Evolutionary conservation across 148 eudicot species (phyloP).

Genomic region (Linanthus parryae): DNA sequence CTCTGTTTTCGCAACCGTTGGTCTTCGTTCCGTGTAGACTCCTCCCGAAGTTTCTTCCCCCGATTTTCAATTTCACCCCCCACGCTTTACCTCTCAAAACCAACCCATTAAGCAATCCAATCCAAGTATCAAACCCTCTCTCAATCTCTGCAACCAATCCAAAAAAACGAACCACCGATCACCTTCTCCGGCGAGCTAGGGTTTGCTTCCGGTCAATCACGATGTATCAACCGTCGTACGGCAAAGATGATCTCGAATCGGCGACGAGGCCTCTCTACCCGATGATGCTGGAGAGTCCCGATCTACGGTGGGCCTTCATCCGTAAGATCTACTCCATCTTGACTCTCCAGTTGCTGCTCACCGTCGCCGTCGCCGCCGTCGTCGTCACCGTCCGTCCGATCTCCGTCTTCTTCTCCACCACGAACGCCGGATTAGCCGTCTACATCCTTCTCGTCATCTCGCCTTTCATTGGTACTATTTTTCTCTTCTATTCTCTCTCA

Average conservation of each 20-base stretch:
- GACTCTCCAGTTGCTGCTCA: constrained; percentile 35
- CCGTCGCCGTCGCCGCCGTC: constrained; percentile 44
- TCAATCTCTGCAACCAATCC: no score
- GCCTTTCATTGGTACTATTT: constrained; percentile 36
- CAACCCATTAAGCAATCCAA: no score
- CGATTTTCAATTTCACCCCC: no score
- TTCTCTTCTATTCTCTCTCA: neutral
- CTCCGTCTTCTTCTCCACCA: constrained; percentile 32
- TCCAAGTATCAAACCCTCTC: no score
- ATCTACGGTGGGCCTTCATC: constrained; percentile 49
- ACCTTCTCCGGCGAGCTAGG: no score
- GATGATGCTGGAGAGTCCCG: constrained; percentile 35
- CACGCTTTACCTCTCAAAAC: no score
- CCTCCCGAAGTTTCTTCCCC: no score
- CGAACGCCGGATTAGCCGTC: constrained; percentile 32
- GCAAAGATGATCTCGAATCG: constrained; percentile 38
- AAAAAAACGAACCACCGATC: no score
- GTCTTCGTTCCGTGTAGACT: no score
- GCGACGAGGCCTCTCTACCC: constrained; percentile 31
- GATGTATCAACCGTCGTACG: constrained; percentile 29
- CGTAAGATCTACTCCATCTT: constrained; percentile 50
- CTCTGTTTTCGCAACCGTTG: no score
- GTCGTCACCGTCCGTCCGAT: constrained; percentile 37
- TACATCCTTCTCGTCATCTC: constrained; percentile 36
- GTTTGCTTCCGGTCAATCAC: no score